These are phyloP conservation scores for Ophiocordyceps camponoti-leonardi DNA, from an alignment of 2,329 filamentous ascomycete species.

Conservation along the genomic window DNA sequence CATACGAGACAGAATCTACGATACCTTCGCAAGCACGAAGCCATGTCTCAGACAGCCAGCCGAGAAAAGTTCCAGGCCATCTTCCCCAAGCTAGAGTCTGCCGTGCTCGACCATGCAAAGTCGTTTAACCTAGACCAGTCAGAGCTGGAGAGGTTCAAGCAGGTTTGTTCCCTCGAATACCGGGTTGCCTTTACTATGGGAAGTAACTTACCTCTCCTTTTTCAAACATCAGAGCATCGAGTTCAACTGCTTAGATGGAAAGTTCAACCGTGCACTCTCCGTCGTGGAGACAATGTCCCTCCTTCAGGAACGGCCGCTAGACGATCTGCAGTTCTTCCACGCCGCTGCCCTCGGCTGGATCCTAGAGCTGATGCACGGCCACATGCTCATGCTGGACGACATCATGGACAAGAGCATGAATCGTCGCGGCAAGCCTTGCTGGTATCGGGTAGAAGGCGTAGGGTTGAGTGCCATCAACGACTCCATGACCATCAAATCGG, in stretches of 20 bases:
- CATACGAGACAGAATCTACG: no score
- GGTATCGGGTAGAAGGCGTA: constrained; percentile 80
- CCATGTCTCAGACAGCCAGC: constrained; percentile 54
- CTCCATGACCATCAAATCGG: constrained; percentile 81
- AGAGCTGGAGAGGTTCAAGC: constrained; percentile 73
- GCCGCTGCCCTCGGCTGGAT: constrained; percentile 86
- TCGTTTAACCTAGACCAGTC: constrained; percentile 70
- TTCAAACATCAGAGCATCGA: constrained; percentile 74
- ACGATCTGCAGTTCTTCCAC: constrained; percentile 71
- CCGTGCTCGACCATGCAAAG: constrained; percentile 62
- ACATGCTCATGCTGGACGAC: constrained; percentile 96
- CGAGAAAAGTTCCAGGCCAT: constrained; percentile 78
- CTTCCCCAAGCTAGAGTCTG: constrained; percentile 72
- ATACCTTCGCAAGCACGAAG: no score
- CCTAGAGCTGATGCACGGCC: constrained; percentile 94
- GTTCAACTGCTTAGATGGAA: constrained; percentile 79
- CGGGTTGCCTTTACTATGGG: no score
- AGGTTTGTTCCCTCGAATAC: no score
- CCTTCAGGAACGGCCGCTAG: constrained; percentile 54
- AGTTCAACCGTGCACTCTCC: constrained; percentile 98
- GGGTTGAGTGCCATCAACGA: constrained; percentile 98
- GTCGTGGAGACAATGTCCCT: constrained; percentile 80
- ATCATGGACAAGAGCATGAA: constrained; percentile 97
- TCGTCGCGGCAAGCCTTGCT: constrained; percentile 84
- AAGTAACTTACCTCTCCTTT: not conserved